Percentiles rank a stretch among this genome's conserved stretches.
Conservation (phyloP, 1,284 basidiomycete species). For the Ustilago hordei region DNA sequence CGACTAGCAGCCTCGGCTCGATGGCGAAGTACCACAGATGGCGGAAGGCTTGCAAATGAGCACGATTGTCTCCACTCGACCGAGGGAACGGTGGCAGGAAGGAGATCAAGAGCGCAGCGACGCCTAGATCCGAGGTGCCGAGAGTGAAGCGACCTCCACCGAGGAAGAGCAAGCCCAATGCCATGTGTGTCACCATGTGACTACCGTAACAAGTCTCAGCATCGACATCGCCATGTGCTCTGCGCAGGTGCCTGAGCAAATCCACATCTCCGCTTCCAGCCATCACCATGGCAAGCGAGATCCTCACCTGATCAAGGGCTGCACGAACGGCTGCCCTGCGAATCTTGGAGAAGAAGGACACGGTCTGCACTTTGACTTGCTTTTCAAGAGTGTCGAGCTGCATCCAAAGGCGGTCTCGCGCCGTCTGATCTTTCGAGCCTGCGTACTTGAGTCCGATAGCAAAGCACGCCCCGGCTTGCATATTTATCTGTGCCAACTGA, state of each 20-base stretch:
- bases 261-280: constrained; percentile 95
- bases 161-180: constrained; percentile 91
- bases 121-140: constrained; percentile 88
- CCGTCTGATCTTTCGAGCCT: constrained; percentile 75
- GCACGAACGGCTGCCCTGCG: constrained; percentile 84
- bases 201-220: constrained; percentile 77
- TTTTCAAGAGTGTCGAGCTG: constrained; percentile 79
- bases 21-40: constrained; percentile 96
- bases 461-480: constrained; percentile 84
- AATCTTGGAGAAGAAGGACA: constrained; percentile 55
- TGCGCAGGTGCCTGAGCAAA: constrained; percentile 86
- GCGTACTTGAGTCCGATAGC: constrained; percentile 92
- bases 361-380: constrained; percentile 71
- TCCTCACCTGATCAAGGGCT: constrained; percentile 85
- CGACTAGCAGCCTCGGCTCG: constrained; percentile 90
- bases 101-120: constrained; percentile 87
- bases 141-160: constrained; percentile 92
- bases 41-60: constrained; percentile 90
- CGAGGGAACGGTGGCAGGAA: constrained; percentile 79
- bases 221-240: constrained; percentile 88
- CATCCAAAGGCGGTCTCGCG: constrained; percentile 82
- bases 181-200: constrained; percentile 90
- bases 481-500: constrained; percentile 61
- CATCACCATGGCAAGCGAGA: constrained; percentile 90
- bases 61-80: constrained; percentile 84